Conservation (phyloP, 139 green algal species). For the Tetraselmis chui region DNA sequence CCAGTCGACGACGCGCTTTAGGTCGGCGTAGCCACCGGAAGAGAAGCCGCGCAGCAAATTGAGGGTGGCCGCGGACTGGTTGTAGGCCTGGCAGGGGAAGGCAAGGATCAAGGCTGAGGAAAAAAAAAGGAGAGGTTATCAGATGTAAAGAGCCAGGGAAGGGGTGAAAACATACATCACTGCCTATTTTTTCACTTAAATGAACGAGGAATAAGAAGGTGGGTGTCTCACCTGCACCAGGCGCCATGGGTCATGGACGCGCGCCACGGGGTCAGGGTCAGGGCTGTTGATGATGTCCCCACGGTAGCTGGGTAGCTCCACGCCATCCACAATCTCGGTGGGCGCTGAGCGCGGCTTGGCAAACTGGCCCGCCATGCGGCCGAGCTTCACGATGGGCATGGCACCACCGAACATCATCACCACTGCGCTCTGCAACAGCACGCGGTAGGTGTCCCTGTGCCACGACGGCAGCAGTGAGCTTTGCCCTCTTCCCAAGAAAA, state of each 20-base stretch:
- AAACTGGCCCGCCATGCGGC: conserved; percentile 97
- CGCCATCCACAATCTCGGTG: conserved; percentile 64
- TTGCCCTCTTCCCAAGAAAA: too few species aligned
- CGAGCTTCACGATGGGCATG: conserved; percentile 95
- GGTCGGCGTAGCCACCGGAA: conserved; percentile 88
- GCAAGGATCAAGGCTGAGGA: too few species aligned
- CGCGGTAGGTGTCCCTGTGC: conserved; percentile 69
- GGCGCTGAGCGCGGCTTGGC: conserved; percentile 88
- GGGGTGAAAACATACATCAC: neutral
- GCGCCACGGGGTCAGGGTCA: conserved; percentile 80
- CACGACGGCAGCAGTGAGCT: too few species aligned
- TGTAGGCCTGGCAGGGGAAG: conserved; percentile 89
- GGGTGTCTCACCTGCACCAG: conserved; percentile 31
- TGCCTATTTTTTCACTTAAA: too few species aligned
- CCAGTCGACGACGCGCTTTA: conserved; percentile 88
- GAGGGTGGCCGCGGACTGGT: conserved; percentile 93
- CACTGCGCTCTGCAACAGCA: conserved; percentile 92
- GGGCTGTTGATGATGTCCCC: conserved; percentile 98
- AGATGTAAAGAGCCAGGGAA: neutral
- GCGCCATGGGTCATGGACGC: conserved; percentile 79
- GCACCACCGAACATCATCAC: conserved; percentile 93
- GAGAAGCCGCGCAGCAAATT: conserved; percentile 96
- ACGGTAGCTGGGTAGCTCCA: conserved; percentile 81
- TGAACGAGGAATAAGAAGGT: too few species aligned
- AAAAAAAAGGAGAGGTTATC: too few species aligned